Evolutionary conservation across 148 eudicot species (phyloP), one percentile per base, ranked within the genome.

Genomic region (Silene uniflora): DNA sequence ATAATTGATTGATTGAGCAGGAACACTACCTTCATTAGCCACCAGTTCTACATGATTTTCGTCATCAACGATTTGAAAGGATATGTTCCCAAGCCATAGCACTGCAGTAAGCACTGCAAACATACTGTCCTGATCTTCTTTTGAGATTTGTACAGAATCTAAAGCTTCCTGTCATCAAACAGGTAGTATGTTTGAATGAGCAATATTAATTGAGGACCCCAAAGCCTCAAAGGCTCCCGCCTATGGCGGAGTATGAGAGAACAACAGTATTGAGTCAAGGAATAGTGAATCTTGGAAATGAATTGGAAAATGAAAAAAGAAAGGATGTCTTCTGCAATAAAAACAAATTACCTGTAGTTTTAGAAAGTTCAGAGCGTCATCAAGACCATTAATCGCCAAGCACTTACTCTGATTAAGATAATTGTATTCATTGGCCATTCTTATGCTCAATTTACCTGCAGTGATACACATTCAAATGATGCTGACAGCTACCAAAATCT

Each of bases 61-160:
- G 74, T 79, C 75, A 85, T 88, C 94, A 77, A 76, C 74, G 44
- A 84, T 90, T 78, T 89, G 84, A 83, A 90, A 95, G 59, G 93
- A 81, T 82, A 95, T 86, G 87, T 95, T 95, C 71, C 99, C 99
- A 67, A 95, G 86, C 99, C 99, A 95, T 67, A 95, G 83, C 42
- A 95, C 88, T 62, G 96, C 93, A 83, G 94, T 86, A 75, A 95
- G 89, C 87, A 92, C 87, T 80, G 89, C 83, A 82, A 89, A 91
- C 71, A 83, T 73, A 76, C 86, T 83, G 72, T 88, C 90, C 82
- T 89, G 91, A 80, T 92, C 89, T 81, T 88, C 88, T 80, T 87
- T 83, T 73, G 80, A 32, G 74, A 95, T 86, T 79, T 83, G 82
- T 72, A 92, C 77, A 67, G 83, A 76, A 85, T 86, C 79, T 60